Conservation (phyloP, 768 basidiomycete genomes). For the Leccinellum albellum region DNA sequence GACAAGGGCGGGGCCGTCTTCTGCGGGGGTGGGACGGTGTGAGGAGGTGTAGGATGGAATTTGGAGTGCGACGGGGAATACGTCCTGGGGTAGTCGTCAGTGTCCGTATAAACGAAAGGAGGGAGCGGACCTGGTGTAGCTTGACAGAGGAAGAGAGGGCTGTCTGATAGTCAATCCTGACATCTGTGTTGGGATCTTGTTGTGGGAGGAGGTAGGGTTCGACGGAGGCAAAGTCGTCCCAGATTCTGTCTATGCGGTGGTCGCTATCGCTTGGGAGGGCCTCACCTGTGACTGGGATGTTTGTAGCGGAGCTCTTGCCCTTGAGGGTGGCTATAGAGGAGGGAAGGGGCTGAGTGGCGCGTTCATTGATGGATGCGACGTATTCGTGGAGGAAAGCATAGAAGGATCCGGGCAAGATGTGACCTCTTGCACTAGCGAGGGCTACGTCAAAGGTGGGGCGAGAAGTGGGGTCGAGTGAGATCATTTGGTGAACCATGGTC, state of each 20-base stretch:
- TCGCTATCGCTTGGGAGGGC: conserved; percentile 80
- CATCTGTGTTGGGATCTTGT: conserved; percentile 41
- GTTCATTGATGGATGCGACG: conserved; percentile 73
- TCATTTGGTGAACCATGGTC: conserved; percentile 89
- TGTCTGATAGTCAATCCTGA: conserved; percentile 51
- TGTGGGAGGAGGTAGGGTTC: conserved; percentile 65
- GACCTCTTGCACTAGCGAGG: conserved; percentile 68
- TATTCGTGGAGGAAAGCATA: conserved; percentile 95
- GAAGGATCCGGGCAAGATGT: conserved; percentile 88
- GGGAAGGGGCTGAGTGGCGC: conserved; percentile 45
- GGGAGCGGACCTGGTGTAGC: conserved; percentile 52
- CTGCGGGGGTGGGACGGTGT: conserved; percentile 51
- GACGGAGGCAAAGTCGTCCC: conserved; percentile 83
- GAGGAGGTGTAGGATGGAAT: conserved; percentile 47
- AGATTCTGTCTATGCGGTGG: conserved; percentile 74
- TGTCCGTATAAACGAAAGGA: background rate
- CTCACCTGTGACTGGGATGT: conserved; percentile 24
- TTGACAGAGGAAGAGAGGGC: conserved; percentile 39
- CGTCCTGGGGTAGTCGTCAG: conserved; percentile 44
- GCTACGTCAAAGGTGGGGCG: conserved; percentile 82
- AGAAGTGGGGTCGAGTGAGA: conserved; percentile 67
- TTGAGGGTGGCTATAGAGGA: conserved; percentile 29
- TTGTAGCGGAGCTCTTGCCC: conserved; percentile 12
- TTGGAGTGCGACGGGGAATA: conserved; percentile 73
- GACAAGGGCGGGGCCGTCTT: conserved; percentile 88